These are phyloP conservation scores for Stellera chamaejasme DNA, from an alignment of 345 rosid species.

Conservation along the genomic window DNA sequence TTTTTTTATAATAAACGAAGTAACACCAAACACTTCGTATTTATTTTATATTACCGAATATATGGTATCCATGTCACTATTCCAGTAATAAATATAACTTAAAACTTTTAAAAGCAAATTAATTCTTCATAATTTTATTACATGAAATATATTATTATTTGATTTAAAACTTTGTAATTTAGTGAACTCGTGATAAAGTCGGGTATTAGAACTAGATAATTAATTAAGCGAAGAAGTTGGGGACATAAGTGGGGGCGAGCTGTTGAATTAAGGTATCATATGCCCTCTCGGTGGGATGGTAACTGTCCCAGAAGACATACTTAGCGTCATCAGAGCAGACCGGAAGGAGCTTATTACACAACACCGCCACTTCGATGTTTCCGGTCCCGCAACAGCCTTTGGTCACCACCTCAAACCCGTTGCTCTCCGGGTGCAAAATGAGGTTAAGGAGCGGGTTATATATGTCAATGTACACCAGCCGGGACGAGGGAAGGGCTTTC, in stretches of 20 bases:
- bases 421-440: conserved; percentile 34
- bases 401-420: conserved; percentile 43
- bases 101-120: too few relatives aligned
- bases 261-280: conserved; percentile 19
- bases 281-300: conserved; percentile 60
- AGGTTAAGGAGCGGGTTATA: conserved; percentile 13
- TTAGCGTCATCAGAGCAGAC: conserved; percentile 37
- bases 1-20: too few relatives aligned
- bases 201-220: too few relatives aligned
- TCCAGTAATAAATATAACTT: too few relatives aligned
- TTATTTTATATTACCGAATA: too few relatives aligned
- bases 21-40: too few relatives aligned
- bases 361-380: conserved; percentile 33
- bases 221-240: conserved; percentile 7
- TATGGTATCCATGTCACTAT: too few relatives aligned
- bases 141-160: too few relatives aligned
- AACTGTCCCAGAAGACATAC: conserved; percentile 71
- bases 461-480: conserved; percentile 25
- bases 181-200: too few relatives aligned
- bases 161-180: too few relatives aligned
- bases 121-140: too few relatives aligned
- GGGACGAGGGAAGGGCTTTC: conserved; percentile 10
- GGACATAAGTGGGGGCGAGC: conserved; percentile 4
- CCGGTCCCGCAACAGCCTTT: conserved; percentile 83
- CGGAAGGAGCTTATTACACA: conserved; percentile 27